These are phyloP conservation scores for Coprinopsis marcescibilis DNA, from an alignment of 768 basidiomycete genomes.

Conservation along the genomic window DNA sequence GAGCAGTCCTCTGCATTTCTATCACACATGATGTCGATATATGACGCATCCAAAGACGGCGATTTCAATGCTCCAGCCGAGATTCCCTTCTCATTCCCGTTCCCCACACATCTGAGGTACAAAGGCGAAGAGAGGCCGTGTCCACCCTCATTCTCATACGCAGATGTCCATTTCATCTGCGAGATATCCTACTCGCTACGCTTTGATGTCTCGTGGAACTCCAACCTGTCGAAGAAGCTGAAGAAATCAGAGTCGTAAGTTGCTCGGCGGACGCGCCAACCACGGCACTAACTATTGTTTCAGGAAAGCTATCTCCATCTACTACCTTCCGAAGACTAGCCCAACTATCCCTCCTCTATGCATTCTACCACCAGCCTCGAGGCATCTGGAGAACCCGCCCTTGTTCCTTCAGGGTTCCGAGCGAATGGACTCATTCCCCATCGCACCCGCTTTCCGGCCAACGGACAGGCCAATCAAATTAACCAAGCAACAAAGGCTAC, in stretches of 20 bases:
- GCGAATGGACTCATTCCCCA: conserved; percentile 21
- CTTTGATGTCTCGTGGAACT: conserved; percentile 3
- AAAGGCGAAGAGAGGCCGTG: background rate
- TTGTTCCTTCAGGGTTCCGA: conserved; percentile 24
- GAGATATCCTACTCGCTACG: conserved; percentile 9
- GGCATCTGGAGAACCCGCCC: conserved; percentile 15
- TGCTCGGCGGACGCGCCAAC: background rate
- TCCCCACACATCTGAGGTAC: conserved; percentile 1
- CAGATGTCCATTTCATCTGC: conserved; percentile 5
- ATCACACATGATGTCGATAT: conserved; percentile 22
- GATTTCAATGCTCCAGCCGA: conserved; percentile 9
- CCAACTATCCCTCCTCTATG: conserved; percentile 28
- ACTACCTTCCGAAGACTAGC: conserved; percentile 39
- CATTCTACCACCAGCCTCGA: conserved; percentile 24
- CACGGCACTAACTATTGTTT: background rate
- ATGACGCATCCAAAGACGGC: conserved; percentile 17
- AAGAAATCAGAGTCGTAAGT: conserved; percentile 5
- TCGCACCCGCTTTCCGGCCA: conserved; percentile 12
- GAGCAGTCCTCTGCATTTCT: conserved; percentile 23
- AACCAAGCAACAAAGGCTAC: conserved; percentile 2
- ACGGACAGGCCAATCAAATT: conserved; percentile 6
- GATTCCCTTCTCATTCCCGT: conserved; percentile 27
- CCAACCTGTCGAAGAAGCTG: too few relatives aligned
- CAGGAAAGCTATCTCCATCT: conserved; percentile 29
- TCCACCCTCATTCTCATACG: conserved; percentile 7